Base-by-base conservation (phyloP, 495 filamentous ascomycete species). In the Penicillium roqueforti region DNA sequence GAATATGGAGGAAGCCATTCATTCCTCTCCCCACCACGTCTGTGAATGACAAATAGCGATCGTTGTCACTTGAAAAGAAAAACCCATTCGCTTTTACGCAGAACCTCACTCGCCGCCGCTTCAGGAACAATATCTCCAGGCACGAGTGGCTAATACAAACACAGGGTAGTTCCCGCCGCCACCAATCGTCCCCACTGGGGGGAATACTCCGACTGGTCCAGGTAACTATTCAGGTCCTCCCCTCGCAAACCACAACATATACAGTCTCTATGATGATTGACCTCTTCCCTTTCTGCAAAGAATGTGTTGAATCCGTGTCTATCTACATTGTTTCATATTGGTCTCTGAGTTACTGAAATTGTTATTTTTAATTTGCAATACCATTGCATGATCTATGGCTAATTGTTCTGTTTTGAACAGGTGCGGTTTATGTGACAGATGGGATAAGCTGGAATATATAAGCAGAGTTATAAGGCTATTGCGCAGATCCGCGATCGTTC, bases 251-350 rank as follows among this genome's bases (percentile, higher is more conserved):
- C 25, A 26, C 41, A 42, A 23, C 38, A 26, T 16, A 23, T 29
- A 26, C 14, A 45, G 44, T 52, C 42, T 44, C 55, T 31, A 34
- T 58, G 55, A 58, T 58, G 55, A 58, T 54, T 22, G 55, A 58
- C 55, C 55, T 53, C 55, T 58, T 58, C 55, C 55, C 55, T 58
- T 58, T 58, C 55, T 58, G 55, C 55, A 58, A 58, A 47, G 26
- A 42, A 54, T 49, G 47, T 58, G 55, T 58, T 42, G 55, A 58
- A 42, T 50, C 31, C 44, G 44, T 38, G 55, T 54, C 55, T 49
- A 58, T 58, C 55, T 58, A 58, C 55, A 58, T 58, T 58, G 51
- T 58, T 58, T 56, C 55, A 47, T 49, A 54, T 44, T 58, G 55
- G 55, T 58, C 55, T 58, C 55, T 58, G 55, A 58, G 55, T 43